Base-by-base conservation (phyloP, 139 green algal genomes). In the Coelastrella sp. region DNA sequence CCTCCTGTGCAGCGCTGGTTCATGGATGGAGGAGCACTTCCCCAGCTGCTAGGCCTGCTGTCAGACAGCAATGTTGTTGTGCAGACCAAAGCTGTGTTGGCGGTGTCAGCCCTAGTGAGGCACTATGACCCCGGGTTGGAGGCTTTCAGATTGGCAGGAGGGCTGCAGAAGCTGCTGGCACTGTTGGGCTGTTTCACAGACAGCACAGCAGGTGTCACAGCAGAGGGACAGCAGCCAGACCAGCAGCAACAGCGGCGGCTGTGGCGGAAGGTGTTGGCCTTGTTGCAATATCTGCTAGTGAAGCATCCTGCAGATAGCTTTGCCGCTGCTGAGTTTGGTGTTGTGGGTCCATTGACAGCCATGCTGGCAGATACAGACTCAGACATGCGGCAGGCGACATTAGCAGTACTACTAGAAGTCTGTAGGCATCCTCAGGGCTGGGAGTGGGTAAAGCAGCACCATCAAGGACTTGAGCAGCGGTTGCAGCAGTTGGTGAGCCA, bases 1-100 rank as follows among this genome's bases (percentile, higher is more conserved):
- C 91, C 92, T 2, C 86, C 89, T 0, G 94, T 96, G 72, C 95
- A 97, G 81, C 87, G 92, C 81, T 91, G 90, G 88, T 95, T 96
- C 75, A 78, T 96, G 87, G 83, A 94, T 8, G 94, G 88, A 8
- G 90, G 92, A 1, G 88, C 89, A 17, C 75, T 96, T 86, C 91
- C 90, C 0, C 76, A 32, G n/a, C 83, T 97, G 78, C 50, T 93
- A 87, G 32, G 53, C 48, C 84, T 97, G 84, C 50, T 93, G 37
- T 37, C 32, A 19, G 88, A 96, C 63, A 63, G 35, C 13, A 78
- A 91, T 69, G 48, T 59, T 21, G 57, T 67, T 15, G 71, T 78
- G 32, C 59, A 66, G 23, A 59, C 79, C 17, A 89, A 92, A 69
- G 85, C 83, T 53, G 74, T 96, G 50, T 84, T 96, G 81, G 94